Percentiles rank a stretch among this genome's conserved stretches.
These are phyloP conservation scores for Wickerhamiella musiphila DNA, from an alignment of 805 yeast genomes.

Conservation along the genomic window DNA sequence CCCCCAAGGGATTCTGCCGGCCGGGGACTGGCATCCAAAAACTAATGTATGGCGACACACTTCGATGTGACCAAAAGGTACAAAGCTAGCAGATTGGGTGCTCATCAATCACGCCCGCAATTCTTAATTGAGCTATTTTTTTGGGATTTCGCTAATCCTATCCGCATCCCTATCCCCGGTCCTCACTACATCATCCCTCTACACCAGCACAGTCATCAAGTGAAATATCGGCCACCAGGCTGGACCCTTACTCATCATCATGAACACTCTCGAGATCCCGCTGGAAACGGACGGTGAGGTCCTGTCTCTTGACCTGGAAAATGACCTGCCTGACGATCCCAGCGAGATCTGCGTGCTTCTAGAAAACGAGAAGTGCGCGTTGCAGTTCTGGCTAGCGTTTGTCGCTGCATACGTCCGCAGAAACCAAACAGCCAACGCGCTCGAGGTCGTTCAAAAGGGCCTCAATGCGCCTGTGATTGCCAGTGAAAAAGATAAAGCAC, in stretches of 20 bases:
- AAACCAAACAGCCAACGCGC: slow-evolving; percentile 41
- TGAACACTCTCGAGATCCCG: slow-evolving; percentile 45
- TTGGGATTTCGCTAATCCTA: too few species aligned
- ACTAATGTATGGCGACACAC: too few species aligned
- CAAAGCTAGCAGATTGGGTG: too few species aligned
- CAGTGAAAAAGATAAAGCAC: slow-evolving; percentile 28
- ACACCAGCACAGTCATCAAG: too few species aligned
- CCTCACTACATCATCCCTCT: too few species aligned
- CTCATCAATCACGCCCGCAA: too few species aligned
- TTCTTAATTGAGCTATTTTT: too few species aligned
- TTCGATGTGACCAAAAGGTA: too few species aligned
- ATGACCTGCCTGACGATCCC: slow-evolving; percentile 82
- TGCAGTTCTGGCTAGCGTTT: slow-evolving; percentile 69
- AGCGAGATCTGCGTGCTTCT: slow-evolving; percentile 62
- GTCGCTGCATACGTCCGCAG: slow-evolving; percentile 66
- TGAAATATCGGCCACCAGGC: slow-evolving; percentile 1
- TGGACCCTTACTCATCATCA: slow-evolving; percentile 3
- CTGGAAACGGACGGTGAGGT: slow-evolving; percentile 62
- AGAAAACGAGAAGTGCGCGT: slow-evolving; percentile 61
- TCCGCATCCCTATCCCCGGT: too few species aligned
- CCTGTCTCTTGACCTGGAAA: slow-evolving; percentile 63
- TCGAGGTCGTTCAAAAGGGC: slow-evolving; percentile 45
- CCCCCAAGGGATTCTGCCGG: too few species aligned
- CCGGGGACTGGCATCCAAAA: too few species aligned
- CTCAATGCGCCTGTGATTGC: slow-evolving; percentile 21